Base-by-base conservation (phyloP, 345 rosid species). In the Boechera stricta region DNA sequence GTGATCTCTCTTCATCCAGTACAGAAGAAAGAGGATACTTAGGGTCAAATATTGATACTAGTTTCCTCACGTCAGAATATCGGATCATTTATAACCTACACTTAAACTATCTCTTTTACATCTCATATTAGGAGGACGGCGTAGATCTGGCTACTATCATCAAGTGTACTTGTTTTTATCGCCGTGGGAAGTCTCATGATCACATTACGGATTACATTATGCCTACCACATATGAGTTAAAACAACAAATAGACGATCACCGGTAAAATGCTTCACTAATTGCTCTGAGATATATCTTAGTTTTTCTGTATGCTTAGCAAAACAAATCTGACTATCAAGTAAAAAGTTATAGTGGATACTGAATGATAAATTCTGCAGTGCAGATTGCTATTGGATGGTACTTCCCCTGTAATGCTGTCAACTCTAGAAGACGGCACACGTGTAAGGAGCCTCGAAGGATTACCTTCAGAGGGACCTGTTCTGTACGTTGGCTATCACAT, bases 391-490 rank as follows among this genome's bases (percentile, higher is more conserved):
- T 28, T 57, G 48, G 53, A 54, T 54, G 80, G 74, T 72, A 69
- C 77, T 39, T 78, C 88, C 39, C 86, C 97, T 41, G 93, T 89
- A 74, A 84, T 88, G 89, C 80, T 93, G 7, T 89, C 97, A 82
- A 89, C 97, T 44, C 70, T 85, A 36, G 87, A 84, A 70, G 72
- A 88, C 63, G 97, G 98, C 67, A 82, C 66, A 71, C 41, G 91
- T 57, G 92, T 89, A 45, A 87, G 48, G 74, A 81, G 97, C 55
- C 88, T 93, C 7, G 88, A 81, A 0, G 98, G 98, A 41, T 33
- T 93, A 79, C 95, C 97, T 52, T 83, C 81, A 3, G 91, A 91
- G 24, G 98, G 97, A 61, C 98, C 98, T 11, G 95, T 93, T 53
- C 70, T 93, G 60, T 81, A 80, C 2, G 91, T 93, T 48, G 97